Conservation (phyloP, 1,139 yeast genomes). For the Pichia terricola region DNA sequence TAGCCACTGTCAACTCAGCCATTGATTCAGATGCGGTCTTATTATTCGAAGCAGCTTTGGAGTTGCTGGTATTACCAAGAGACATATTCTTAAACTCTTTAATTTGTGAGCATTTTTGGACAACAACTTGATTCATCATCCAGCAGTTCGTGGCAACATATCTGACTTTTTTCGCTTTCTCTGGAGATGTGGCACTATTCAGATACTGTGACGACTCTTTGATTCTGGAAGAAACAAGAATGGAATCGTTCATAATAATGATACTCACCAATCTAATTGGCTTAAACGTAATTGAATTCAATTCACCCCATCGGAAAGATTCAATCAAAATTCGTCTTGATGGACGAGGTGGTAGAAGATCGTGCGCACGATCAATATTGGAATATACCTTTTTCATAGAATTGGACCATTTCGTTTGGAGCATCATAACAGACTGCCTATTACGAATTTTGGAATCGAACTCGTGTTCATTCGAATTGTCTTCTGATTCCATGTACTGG, state of each 20-base stretch:
- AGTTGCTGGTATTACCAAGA: neutral
- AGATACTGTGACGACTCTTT: constrained; percentile 16
- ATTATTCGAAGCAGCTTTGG: neutral
- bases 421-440: constrained; percentile 16
- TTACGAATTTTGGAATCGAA: constrained; percentile 30
- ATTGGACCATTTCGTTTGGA: constrained; percentile 80
- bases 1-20: constrained; percentile 33
- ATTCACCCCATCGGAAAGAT: constrained; percentile 62
- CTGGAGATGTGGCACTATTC: neutral
- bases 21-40: constrained; percentile 1
- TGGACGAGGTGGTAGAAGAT: constrained; percentile 63
- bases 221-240: constrained; percentile 64
- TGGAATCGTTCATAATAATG: constrained; percentile 67
- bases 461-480: constrained; percentile 48
- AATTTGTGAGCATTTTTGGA: constrained; percentile 7
- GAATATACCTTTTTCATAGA: constrained; percentile 65
- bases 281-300: constrained; percentile 70
- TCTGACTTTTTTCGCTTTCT: constrained; percentile 22
- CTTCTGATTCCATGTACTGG: constrained; percentile 35
- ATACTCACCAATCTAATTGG: constrained; percentile 66
- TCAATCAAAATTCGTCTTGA: constrained; percentile 56
- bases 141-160: constrained; percentile 69
- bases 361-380: constrained; percentile 87
- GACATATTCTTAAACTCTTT: constrained; percentile 4
- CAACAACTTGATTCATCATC: constrained; percentile 18